phyloP scores from a whole-genome alignment of 2,329 filamentous ascomycete genomes.

The Sclerotinia nivalis region DNA sequence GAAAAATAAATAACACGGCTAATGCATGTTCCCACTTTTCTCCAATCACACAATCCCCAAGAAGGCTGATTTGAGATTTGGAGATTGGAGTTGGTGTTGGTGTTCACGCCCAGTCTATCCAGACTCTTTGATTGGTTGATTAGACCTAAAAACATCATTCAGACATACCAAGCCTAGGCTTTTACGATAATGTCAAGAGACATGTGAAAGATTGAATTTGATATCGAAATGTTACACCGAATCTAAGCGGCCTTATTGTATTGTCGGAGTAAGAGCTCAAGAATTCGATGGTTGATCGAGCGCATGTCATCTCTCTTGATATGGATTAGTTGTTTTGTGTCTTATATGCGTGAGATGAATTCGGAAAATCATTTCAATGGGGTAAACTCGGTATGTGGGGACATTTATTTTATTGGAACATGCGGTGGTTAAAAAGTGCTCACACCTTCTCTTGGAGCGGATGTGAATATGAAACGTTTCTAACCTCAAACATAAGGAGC shows the following conservation, averaged over 20 bases:
- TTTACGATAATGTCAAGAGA: neutral
- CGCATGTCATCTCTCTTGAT: neutral
- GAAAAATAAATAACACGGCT: neutral
- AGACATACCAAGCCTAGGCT: neutral
- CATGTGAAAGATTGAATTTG: conserved; percentile 12
- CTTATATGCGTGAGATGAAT: neutral
- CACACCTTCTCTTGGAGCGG: neutral
- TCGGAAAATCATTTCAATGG: neutral
- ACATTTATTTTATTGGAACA: neutral
- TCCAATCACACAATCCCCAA: neutral
- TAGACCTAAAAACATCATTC: neutral
- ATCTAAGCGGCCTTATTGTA: neutral
- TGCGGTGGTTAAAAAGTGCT: neutral
- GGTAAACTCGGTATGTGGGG: conserved; percentile 8
- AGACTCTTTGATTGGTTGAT: neutral
- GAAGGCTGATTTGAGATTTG: conserved; percentile 1
- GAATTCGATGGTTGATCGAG: neutral
- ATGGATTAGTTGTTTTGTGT: neutral
- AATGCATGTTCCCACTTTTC: conserved; percentile 7
- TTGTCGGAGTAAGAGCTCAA: neutral
- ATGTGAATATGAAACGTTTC: neutral
- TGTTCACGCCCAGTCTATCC: neutral
- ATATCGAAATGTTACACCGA: neutral
- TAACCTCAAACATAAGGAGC: conserved; percentile 27
- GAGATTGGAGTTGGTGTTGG: neutral